A percentile compares a stretch with the other conserved stretches of the same genome.
Evolutionary conservation across 2,329 filamentous ascomycete species (phyloP).

Genomic region (Simplicillium aogashimaense): DNA sequence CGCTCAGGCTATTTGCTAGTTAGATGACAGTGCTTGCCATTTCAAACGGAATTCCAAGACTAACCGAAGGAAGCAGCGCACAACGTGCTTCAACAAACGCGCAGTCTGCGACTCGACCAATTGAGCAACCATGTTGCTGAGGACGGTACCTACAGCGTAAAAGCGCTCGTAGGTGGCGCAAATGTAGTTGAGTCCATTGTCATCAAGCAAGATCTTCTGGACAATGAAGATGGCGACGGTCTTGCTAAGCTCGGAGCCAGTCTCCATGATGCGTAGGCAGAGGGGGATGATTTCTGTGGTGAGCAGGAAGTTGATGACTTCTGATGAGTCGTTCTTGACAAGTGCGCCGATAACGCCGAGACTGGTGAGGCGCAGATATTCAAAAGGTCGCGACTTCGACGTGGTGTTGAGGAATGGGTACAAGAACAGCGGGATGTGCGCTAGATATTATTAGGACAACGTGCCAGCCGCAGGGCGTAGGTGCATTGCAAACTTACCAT

Average conservation of each 20-base stretch:
- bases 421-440: constrained; percentile 93
- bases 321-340: constrained; percentile 97
- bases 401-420: constrained; percentile 99
- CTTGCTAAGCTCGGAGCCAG: constrained; percentile 94
- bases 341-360: constrained; percentile 93
- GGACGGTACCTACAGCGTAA: constrained; percentile 92
- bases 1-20: constrained; percentile 58
- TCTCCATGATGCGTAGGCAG: constrained; percentile 98
- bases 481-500: constrained; percentile 49
- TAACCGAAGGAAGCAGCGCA: constrained; percentile 90
- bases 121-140: constrained; percentile 98
- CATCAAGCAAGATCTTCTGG: constrained; percentile 95
- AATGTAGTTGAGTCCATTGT: constrained; percentile 94
- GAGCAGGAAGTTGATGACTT: constrained; percentile 97
- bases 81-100: constrained; percentile 90
- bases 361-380: constrained; percentile 91
- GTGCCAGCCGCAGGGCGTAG: not conserved
- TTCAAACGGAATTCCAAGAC: constrained; percentile 18
- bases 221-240: constrained; percentile 99
- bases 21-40: constrained; percentile 6
- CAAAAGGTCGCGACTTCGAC: constrained; percentile 93
- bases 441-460: constrained; percentile 33
- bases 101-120: constrained; percentile 97
- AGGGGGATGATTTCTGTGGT: constrained; percentile 98
- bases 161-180: constrained; percentile 98